phyloP scores from a whole-genome alignment of 176 grass and related monocot species.

The Rhynchospora tenuis region DNA sequence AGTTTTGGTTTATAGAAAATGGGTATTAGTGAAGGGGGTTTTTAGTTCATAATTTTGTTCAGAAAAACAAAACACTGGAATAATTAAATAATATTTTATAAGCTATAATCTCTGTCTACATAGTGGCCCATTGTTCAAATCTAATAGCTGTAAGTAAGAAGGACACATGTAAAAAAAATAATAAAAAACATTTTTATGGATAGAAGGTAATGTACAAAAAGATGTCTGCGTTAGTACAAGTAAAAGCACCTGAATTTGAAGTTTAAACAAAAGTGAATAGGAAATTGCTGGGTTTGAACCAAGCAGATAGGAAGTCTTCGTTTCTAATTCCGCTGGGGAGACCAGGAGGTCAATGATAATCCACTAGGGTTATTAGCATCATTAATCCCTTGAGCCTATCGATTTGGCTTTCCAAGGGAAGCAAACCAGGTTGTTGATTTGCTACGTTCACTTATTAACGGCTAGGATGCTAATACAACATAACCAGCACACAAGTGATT shows the following conservation, averaged over 20 bases:
- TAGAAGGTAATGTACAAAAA: neutral
- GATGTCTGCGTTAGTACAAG: neutral
- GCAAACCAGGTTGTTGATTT: neutral
- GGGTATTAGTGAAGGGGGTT: neutral
- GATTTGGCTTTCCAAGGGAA: neutral
- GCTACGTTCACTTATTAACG: neutral
- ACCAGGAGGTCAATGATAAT: neutral
- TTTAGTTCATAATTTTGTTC: neutral
- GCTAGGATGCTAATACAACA: neutral
- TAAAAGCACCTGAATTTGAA: neutral
- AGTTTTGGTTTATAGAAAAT: slow-evolving; percentile 17
- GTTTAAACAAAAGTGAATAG: neutral
- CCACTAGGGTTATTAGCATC: neutral
- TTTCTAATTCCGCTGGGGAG: neutral
- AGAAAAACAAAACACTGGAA: neutral
- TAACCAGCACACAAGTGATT: neutral
- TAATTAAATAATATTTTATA: neutral
- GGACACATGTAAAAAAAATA: neutral
- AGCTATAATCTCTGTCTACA: neutral
- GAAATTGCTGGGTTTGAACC: neutral
- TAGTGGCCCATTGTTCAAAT: neutral
- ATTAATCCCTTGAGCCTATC: neutral
- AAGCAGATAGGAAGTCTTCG: neutral
- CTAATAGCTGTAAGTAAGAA: neutral
- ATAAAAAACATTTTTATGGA: neutral